Evolutionary conservation across 495 filamentous ascomycete genomes (phyloP), one percentile per base, ranked within the genome.

Genomic region (Elaphomyces granulatus): DNA sequence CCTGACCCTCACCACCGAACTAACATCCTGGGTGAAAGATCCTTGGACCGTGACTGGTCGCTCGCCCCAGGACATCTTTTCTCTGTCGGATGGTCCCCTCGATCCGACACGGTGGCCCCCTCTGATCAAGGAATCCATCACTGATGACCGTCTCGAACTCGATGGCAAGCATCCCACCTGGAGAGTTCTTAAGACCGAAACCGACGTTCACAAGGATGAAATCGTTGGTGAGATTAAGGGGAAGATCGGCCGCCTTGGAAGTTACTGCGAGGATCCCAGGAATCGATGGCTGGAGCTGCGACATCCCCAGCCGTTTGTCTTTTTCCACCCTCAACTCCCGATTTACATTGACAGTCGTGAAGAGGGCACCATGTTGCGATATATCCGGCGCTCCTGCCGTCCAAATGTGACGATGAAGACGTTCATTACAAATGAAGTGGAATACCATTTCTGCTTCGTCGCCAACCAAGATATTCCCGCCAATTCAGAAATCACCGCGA

Each of bases 391-490:
- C 36, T 95, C 90, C 49, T 98, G 90, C 57, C 74, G 68, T 36
- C 82, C 90, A 2, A 98, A 95, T 50, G 68, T 87, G 16, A 63
- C 61, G 4, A 68, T 98, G 57, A 85, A 83, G 42, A 87, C 85
- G 0, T 79, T 81, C 45, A 72, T 95, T 31, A 80, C 79, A 2
- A 77, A 80, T 32, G 70, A 70, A 10, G 70, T 71, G 0, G 77
- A 86, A 50, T 92, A 83, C 60, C 81, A 83, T 51, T 90, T 94
- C 58, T 94, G 87, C 68, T 75, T 92, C 42, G 71, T 92, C 40
- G 83, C 83, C 42, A 81, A 81, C 47, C 66, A 77, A 36, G 69
- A 77, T 31, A 81, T 94, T 46, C 55, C 72, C 18, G 54, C 75
- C 15, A 68, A 67, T 34, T 64, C 70, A 3, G 77, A 81, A 51